Percentiles rank a stretch among this genome's conserved stretches.
These are phyloP conservation scores for Lyophyllum atratum DNA, from an alignment of 768 basidiomycete genomes.

Conservation along the genomic window DNA sequence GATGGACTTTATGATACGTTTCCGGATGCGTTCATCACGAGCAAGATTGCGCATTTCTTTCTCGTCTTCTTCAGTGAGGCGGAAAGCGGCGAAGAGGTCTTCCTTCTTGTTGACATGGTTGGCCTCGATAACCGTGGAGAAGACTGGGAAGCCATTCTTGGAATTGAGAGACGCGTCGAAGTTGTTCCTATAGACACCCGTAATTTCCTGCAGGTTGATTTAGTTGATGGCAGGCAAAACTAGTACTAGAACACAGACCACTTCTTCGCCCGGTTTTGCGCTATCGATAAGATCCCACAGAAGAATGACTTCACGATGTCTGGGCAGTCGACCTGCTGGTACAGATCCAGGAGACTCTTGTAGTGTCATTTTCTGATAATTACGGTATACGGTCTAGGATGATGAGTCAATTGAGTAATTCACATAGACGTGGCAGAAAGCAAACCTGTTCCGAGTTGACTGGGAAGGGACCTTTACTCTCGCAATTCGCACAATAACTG, in stretches of 20 bases:
- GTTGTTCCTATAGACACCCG: conserved; percentile 97
- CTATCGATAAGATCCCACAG: conserved; percentile 98
- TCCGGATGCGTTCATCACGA: conserved; percentile 91
- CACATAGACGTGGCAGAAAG: background rate
- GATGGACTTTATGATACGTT: conserved; percentile 97
- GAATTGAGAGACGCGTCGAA: conserved; percentile 98
- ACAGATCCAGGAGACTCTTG: conserved; percentile 98
- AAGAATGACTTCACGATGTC: conserved; percentile 95
- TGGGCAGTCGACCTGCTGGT: conserved; percentile 93
- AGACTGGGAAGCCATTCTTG: conserved; percentile 99
- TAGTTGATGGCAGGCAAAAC: conserved; percentile 7
- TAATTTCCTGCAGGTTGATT: conserved; percentile 77
- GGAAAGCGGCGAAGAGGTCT: conserved; percentile 97
- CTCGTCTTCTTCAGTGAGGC: conserved; percentile 96
- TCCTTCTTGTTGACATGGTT: conserved; percentile 99
- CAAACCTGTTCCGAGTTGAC: conserved; percentile 95
- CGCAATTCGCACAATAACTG: conserved; percentile 93
- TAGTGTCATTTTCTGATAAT: conserved; percentile 98
- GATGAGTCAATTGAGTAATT: background rate
- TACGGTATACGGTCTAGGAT: conserved; percentile 89
- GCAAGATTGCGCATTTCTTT: conserved; percentile 86
- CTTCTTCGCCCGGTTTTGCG: conserved; percentile 98
- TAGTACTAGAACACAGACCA: conserved; percentile 52
- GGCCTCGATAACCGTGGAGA: conserved; percentile 97
- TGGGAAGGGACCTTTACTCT: conserved; percentile 91